phyloP scores from a whole-genome alignment of 352 stramenopile species.

The Pilasporangium apinafurcum region DNA sequence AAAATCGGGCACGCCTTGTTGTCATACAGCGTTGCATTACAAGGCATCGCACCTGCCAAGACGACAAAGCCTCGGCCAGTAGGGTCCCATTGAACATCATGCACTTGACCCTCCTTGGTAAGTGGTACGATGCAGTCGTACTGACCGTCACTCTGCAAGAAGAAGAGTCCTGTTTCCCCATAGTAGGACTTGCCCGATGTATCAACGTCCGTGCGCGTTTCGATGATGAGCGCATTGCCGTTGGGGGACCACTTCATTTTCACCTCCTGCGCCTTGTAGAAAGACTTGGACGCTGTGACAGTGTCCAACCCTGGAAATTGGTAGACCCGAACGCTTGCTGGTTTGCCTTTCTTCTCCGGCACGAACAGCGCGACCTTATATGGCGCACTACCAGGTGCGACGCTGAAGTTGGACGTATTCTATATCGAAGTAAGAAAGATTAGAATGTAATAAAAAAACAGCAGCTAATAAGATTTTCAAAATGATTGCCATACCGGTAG shows the following conservation, averaged over 20 bases:
- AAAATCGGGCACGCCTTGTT: conserved; percentile 93
- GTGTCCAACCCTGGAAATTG: conserved; percentile 67
- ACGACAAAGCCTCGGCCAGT: conserved; percentile 92
- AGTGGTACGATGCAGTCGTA: conserved; percentile 89
- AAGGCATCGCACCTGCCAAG: conserved; percentile 93
- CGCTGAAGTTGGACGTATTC: conserved; percentile 79
- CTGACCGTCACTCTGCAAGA: conserved; percentile 89
- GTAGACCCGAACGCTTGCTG: conserved; percentile 80
- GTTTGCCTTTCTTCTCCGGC: conserved; percentile 87
- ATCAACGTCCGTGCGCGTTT: conserved; percentile 90
- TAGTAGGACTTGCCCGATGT: conserved; percentile 96
- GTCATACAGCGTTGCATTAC: conserved; percentile 95
- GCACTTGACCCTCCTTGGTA: conserved; percentile 89
- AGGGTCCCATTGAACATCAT: conserved; percentile 94
- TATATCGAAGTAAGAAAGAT: too few species aligned
- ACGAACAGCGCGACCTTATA: conserved; percentile 87
- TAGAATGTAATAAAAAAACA: too few species aligned
- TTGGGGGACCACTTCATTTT: conserved; percentile 88
- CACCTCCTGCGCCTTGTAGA: conserved; percentile 90
- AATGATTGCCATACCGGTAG: conserved; percentile 37
- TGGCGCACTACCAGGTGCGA: conserved; percentile 64
- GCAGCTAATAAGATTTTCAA: too few species aligned
- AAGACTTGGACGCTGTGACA: conserved; percentile 77
- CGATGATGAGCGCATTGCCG: conserved; percentile 80
- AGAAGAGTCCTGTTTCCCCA: conserved; percentile 94